phyloP scores from a whole-genome alignment of 768 basidiomycete genomes.

The Leccinum disarticulatum region DNA sequence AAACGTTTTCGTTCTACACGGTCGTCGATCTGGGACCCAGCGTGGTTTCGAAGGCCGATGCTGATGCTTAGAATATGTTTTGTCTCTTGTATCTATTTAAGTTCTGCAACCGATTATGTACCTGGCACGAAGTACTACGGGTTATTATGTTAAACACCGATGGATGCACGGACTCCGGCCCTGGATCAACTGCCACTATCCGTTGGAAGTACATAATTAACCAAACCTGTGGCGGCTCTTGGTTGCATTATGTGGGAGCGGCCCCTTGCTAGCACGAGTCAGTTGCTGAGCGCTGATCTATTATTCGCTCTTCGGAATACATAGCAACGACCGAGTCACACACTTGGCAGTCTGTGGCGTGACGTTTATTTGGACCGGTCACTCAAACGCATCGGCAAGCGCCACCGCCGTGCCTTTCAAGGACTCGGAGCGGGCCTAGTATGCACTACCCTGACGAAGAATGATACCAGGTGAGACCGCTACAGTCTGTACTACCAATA shows the following conservation, averaged over 20 bases:
- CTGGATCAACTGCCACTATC: neutral
- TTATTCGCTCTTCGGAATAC: no score
- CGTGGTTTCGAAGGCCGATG: constrained; percentile 46
- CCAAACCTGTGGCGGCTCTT: neutral
- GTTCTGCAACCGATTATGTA: neutral
- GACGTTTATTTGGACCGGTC: neutral
- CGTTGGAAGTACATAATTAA: neutral
- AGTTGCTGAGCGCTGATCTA: neutral
- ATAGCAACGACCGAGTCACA: neutral
- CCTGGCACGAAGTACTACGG: neutral
- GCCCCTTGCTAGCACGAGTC: neutral
- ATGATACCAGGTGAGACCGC: neutral
- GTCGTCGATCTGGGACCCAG: constrained; percentile 78
- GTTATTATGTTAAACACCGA: neutral
- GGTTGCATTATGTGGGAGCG: no score
- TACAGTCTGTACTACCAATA: neutral
- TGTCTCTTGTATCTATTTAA: neutral
- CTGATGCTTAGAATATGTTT: constrained; percentile 14
- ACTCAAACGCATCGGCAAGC: neutral
- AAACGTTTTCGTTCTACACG: constrained; percentile 89
- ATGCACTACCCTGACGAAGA: neutral
- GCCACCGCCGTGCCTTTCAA: neutral
- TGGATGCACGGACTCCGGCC: neutral
- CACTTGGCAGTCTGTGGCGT: neutral
- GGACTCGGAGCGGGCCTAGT: no score